These are phyloP conservation scores for Ustilago shanxiensis DNA, from an alignment of 1,284 basidiomycete species.

Conservation along the genomic window DNA sequence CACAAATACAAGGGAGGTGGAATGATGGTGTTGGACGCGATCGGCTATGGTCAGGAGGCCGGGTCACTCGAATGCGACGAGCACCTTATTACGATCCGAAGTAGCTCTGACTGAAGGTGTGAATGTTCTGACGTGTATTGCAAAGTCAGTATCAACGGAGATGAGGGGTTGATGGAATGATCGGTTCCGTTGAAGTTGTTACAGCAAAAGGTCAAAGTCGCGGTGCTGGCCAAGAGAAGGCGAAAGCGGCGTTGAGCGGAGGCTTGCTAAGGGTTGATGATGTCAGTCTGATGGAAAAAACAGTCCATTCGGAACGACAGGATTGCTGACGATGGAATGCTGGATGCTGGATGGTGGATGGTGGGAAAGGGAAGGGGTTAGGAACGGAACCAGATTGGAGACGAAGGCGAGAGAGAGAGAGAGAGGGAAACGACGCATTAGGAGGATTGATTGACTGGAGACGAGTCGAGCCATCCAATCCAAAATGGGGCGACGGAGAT, in stretches of 20 bases:
- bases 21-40: neutral
- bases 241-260: neutral
- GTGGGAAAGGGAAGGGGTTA: conserved; percentile 16
- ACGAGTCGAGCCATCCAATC: conserved; percentile 4
- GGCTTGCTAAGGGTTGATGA: neutral
- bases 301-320: neutral
- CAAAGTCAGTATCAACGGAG: too few relatives aligned
- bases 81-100: neutral
- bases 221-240: too few relatives aligned
- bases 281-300: neutral
- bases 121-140: neutral
- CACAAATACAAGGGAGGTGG: conserved; percentile 24
- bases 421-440: neutral
- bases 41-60: neutral
- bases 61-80: neutral
- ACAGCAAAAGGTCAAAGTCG: too few relatives aligned
- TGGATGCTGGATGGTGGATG: conserved; percentile 4
- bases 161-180: neutral
- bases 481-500: conserved; percentile 8
- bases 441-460: neutral
- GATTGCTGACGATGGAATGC: neutral
- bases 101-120: neutral
- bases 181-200: too few relatives aligned
- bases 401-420: neutral
- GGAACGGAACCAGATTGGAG: conserved; percentile 17